A percentile compares a stretch with the other conserved stretches of the same genome.
Evolutionary conservation across 148 eudicot genomes (phyloP).

Genomic region (Rhododendron simsii): DNA sequence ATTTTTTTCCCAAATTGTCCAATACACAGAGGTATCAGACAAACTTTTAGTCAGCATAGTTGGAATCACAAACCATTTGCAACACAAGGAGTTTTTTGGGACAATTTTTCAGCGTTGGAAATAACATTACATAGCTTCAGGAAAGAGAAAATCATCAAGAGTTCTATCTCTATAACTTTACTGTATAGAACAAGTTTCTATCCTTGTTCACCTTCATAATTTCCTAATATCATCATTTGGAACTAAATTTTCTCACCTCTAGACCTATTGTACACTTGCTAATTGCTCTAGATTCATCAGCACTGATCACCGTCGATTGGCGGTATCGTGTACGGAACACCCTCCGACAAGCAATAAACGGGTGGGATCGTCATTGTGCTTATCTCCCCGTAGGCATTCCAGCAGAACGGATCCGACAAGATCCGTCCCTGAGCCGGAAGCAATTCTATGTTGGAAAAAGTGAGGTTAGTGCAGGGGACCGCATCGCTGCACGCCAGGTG

Average conservation of each 20-base stretch:
- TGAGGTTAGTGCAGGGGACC: slow-evolving; percentile 64
- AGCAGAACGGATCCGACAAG: slow-evolving; percentile 48
- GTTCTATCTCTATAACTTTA: not conserved
- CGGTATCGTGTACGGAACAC: slow-evolving; percentile 34
- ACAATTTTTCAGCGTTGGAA: not conserved
- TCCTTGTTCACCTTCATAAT: not conserved
- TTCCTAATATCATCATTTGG: not conserved
- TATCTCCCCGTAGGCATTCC: slow-evolving; percentile 72
- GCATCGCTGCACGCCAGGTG: slow-evolving; percentile 67
- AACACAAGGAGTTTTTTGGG: not conserved
- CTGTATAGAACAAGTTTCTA: not conserved
- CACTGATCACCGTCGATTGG: slow-evolving; percentile 32
- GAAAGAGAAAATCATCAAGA: not conserved
- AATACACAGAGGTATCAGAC: not conserved
- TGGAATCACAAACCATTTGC: not conserved
- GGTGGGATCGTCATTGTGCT: slow-evolving; percentile 37
- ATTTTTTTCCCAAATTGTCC: not conserved
- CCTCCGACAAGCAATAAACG: slow-evolving; percentile 62
- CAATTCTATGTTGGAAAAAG: slow-evolving; percentile 46
- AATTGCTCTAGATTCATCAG: slow-evolving; percentile 14
- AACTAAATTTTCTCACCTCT: not conserved
- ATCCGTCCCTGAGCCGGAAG: slow-evolving; percentile 33
- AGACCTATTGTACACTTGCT: not conserved
- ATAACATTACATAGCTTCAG: not conserved
- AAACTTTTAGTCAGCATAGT: not conserved